These are phyloP conservation scores for Melaleuca quinquenervia DNA, from an alignment of 345 rosid genomes.

Conservation along the genomic window DNA sequence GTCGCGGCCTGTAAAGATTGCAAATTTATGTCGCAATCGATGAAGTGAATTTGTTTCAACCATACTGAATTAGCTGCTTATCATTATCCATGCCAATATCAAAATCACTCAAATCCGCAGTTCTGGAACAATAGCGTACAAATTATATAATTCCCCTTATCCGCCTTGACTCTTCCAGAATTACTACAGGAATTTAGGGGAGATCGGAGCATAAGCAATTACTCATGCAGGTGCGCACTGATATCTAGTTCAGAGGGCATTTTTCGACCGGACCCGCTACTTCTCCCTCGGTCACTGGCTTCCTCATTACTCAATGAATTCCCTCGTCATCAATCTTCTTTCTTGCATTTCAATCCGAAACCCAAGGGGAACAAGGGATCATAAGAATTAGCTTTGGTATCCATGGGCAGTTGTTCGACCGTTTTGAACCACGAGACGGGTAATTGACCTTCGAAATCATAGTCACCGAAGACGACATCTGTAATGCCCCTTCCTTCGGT, in stretches of 20 bases:
- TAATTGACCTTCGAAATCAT: constrained; percentile 43
- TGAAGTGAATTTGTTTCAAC: neutral
- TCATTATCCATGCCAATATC: neutral
- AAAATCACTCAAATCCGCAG: neutral
- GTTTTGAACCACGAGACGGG: constrained; percentile 73
- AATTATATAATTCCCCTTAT: neutral
- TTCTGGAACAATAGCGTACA: neutral
- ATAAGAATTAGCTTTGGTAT: constrained; percentile 25
- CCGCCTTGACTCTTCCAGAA: neutral
- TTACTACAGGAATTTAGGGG: neutral
- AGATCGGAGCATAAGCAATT: neutral
- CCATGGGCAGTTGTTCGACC: constrained; percentile 40
- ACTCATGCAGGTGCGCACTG: neutral
- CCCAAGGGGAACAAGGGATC: constrained; percentile 66
- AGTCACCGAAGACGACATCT: constrained; percentile 63
- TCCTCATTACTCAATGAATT: neutral
- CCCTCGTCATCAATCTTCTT: neutral
- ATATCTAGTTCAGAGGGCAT: neutral
- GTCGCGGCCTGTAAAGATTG: neutral
- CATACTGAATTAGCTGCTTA: neutral
- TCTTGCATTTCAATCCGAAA: constrained; percentile 34
- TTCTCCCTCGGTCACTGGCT: neutral
- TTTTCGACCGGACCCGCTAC: neutral
- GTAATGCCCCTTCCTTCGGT: constrained; percentile 60
- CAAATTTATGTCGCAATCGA: neutral